These are phyloP conservation scores for Entophlyctis helioformis DNA, from an alignment of 192 early-diverging fungal species.

Conservation along the genomic window DNA sequence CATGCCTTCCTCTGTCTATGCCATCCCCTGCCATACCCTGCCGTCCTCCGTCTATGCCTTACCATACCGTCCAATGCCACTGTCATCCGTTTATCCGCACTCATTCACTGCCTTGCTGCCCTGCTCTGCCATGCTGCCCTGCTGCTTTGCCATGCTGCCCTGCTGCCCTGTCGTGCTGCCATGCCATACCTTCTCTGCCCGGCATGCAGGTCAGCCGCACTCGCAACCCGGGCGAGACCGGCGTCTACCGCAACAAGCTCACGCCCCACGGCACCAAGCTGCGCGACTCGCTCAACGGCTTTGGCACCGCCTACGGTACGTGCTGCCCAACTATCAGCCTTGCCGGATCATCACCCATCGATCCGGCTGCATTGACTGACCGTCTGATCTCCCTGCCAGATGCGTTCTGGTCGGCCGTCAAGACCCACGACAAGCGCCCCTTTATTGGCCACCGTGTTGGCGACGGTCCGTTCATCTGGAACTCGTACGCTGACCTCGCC, in stretches of 20 bases:
- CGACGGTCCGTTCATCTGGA: conserved; percentile 17
- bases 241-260: conserved; percentile 13
- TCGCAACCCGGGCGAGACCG: conserved; percentile 18
- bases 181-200: too few relatives aligned
- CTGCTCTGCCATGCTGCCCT: too few relatives aligned
- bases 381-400: conserved; percentile 2
- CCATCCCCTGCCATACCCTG: too few relatives aligned
- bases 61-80: too few relatives aligned
- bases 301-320: conserved; percentile 17
- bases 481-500: conserved; percentile 13
- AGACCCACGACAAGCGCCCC: conserved; percentile 4
- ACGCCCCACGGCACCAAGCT: conserved; percentile 10
- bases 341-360: neutral
- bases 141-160: too few relatives aligned
- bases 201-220: conserved; percentile 6
- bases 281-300: neutral
- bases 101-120: too few relatives aligned
- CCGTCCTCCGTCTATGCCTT: too few relatives aligned
- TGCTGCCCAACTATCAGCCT: neutral
- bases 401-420: conserved; percentile 21
- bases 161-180: too few relatives aligned
- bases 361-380: neutral
- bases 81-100: too few relatives aligned
- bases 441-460: conserved; percentile 20
- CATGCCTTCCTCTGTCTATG: too few relatives aligned